Evolutionary conservation across 495 filamentous ascomycete genomes (phyloP).

Genomic region (Hyaloscypha variabilis): DNA sequence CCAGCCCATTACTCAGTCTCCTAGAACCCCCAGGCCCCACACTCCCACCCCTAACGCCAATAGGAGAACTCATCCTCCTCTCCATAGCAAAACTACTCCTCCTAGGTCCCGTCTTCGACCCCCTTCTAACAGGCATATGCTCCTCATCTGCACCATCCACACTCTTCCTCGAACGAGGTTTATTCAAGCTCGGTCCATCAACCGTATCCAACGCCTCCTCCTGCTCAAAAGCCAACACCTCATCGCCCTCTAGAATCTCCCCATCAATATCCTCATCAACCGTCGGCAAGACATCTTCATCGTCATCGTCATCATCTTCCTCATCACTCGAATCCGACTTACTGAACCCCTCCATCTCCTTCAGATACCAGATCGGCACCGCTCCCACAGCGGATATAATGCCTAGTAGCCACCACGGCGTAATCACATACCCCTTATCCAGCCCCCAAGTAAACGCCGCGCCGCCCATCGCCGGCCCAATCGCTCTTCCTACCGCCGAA

Average conservation of each 20-base stretch:
- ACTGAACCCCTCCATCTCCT: constrained; percentile 76
- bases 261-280: constrained; percentile 37
- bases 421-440: constrained; percentile 67
- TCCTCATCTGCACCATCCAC: constrained; percentile 7
- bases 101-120: background rate
- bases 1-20: constrained; percentile 34
- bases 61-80: constrained; percentile 31
- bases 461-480: constrained; percentile 72
- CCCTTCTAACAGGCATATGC: background rate
- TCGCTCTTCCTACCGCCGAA: constrained; percentile 74
- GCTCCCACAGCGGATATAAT: constrained; percentile 60
- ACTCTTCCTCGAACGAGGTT: constrained; percentile 1
- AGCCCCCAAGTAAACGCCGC: constrained; percentile 71
- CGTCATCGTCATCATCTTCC: constrained; percentile 43
- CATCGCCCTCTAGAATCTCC: constrained; percentile 29
- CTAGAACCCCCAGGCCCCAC: constrained; percentile 32
- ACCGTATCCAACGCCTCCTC: constrained; percentile 30
- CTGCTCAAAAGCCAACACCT: constrained; percentile 20
- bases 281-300: background rate
- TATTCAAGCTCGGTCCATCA: constrained; percentile 21
- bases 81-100: constrained; percentile 10
- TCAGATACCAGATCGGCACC: constrained; percentile 68
- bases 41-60: constrained; percentile 24
- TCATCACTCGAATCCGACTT: constrained; percentile 33
- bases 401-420: constrained; percentile 78